A percentile compares a stretch with the other conserved stretches of the same genome.
phyloP scores from a whole-genome alignment of 257 asterid genomes.

The Rauvolfia tetraphylla region DNA sequence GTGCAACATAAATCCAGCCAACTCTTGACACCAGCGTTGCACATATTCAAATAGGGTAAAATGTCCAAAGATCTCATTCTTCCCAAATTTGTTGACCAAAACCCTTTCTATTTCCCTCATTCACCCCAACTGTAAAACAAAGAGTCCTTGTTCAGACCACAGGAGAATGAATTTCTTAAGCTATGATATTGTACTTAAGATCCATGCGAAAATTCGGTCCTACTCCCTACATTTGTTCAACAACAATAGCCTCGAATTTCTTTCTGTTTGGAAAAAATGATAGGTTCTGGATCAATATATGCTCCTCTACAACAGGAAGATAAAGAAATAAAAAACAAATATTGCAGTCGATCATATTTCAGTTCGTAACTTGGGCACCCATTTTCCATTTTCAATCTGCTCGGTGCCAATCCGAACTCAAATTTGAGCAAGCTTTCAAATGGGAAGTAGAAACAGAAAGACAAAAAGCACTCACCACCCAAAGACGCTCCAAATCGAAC shows the following conservation, averaged over 20 bases:
- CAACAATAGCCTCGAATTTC: not conserved
- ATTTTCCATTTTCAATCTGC: not conserved
- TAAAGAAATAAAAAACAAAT: not conserved
- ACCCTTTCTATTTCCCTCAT: too few relatives aligned
- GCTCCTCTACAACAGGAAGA: not conserved
- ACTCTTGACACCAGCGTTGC: too few relatives aligned
- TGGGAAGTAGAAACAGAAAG: not conserved
- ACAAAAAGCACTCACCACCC: constrained; percentile 37
- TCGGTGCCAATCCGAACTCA: not conserved
- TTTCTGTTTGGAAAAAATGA: not conserved
- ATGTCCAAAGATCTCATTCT: too few relatives aligned
- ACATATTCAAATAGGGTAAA: too few relatives aligned
- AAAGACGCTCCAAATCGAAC: constrained; percentile 24
- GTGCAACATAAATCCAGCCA: too few relatives aligned
- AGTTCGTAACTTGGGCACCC: not conserved
- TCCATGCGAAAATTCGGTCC: not conserved
- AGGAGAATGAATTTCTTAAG: not conserved
- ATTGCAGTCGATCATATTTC: not conserved
- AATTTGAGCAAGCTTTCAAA: not conserved
- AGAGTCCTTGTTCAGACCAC: not conserved
- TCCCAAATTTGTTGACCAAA: too few relatives aligned
- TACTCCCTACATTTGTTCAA: too few relatives aligned
- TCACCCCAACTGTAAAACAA: too few relatives aligned
- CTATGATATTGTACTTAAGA: not conserved
- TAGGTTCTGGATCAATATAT: not conserved